Percentiles rank a stretch among this genome's conserved stretches.
phyloP scores from a whole-genome alignment of 1,284 basidiomycete genomes.

The Cerioporus squamosus region DNA sequence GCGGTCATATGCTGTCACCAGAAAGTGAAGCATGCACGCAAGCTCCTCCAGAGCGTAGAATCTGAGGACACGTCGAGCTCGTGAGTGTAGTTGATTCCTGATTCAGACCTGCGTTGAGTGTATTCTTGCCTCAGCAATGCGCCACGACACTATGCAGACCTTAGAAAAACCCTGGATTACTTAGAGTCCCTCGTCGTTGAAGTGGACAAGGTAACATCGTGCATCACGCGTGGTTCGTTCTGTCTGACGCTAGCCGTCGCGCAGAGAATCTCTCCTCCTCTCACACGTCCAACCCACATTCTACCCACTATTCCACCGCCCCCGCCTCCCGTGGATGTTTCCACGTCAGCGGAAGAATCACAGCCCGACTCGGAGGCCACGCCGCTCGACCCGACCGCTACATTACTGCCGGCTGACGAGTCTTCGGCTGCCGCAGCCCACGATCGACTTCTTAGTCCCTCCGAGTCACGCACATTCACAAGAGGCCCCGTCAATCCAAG shows the following conservation, averaged over 20 bases:
- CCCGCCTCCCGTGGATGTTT: conserved; percentile 30
- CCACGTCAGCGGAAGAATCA: conserved; percentile 23
- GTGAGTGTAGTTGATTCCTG: not conserved
- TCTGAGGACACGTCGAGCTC: conserved; percentile 13
- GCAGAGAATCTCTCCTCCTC: conserved; percentile 43
- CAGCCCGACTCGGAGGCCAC: conserved; percentile 11
- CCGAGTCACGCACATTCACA: conserved; percentile 21
- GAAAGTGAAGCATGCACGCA: conserved; percentile 67
- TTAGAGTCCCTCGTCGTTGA: conserved; percentile 55
- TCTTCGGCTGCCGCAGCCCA: conserved; percentile 25
- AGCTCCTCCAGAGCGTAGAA: conserved; percentile 61
- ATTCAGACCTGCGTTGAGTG: not conserved
- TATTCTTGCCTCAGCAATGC: not conserved
- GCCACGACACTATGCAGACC: conserved; percentile 41
- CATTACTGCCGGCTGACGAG: conserved; percentile 20
- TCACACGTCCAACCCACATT: conserved; percentile 42
- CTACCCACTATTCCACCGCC: conserved; percentile 34
- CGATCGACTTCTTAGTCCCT: conserved; percentile 40
- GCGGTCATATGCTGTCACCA: conserved; percentile 33
- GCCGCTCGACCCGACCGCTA: conserved; percentile 17
- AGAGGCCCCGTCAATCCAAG: conserved; percentile 21
- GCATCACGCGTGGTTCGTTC: not conserved
- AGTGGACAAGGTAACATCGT: conserved; percentile 49
- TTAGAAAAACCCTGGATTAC: conserved; percentile 53
- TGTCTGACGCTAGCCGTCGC: not conserved